Base-by-base conservation (phyloP, 495 filamentous ascomycete species). In the Aspergillus taichungensis region DNA sequence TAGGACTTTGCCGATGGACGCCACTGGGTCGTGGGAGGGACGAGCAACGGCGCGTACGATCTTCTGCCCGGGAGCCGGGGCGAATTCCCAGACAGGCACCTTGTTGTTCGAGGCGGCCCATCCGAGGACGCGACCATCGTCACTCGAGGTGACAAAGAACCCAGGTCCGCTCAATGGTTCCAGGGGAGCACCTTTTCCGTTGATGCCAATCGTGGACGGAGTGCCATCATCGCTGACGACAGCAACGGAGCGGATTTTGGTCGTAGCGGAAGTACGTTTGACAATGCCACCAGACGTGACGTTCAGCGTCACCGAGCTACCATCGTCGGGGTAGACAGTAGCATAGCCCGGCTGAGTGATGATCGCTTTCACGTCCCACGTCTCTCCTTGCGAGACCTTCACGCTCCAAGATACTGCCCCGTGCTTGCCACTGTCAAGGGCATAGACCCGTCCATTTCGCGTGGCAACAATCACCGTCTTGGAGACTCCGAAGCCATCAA, bases 1-100 rank as follows among this genome's bases (percentile, higher is more conserved):
- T 30, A 97, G 78, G 13, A 95, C 92, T 47, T 87, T 84, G 37
- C 94, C 92, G 45, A 99, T 95, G 0, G 92, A 96, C 8, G 94
- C 91, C 35, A 95, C 82, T 3, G 87, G 87, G 49, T 97, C 91
- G 52, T 92, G 83, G 6, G 73, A 52, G 10, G 88, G 82, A 29
- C 86, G 75, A 24, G 80, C 64, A 10, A 78, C 80, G 28, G 90
- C 73, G 30, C 71, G 66, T 33, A 80, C 66, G 41, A 95, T 79
- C 46, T 69, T 72, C 64, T 95, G 78, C 37, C 79, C 79, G 0
- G 69, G 45, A 2, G 76, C 73, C 32, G 87, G 80, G 6, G 74
- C 60, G 64, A 97, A 97, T 27, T 68, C 74, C 92, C 94, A 99
- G 0, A 77, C 69, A 0, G 76, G 62, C 9, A 71, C 63, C 36